Base-by-base conservation (phyloP, 2,329 filamentous ascomycete species). In the Pseudocercospora fuligena region DNA sequence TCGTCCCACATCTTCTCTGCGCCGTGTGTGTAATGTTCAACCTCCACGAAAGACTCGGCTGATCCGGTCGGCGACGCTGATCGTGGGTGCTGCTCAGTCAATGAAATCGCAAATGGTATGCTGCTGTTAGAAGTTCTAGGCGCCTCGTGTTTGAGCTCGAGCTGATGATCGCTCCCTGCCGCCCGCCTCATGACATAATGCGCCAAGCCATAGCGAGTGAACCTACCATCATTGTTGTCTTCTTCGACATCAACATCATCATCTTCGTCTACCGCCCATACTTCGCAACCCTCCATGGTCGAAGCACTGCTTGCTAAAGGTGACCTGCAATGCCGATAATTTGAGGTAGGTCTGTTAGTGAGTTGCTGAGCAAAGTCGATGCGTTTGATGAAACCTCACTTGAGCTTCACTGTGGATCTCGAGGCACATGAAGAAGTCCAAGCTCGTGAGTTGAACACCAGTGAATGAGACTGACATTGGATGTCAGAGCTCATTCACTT, bases 1-100 rank as follows among this genome's bases (percentile, higher is more conserved):
- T 98, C 94, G 86, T 97, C 96, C 94, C 94, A 98, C 94, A 98
- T 98, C 73, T 74, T 86, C n/a, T 31, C 36, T 60, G 63, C 12
- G 33, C 25, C 27, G 31, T 29, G 54, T 60, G 43, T 51, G 56
- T 59, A 12, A 31, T 33, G 40, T n/a, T 51, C 40, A 21, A 46
- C n/a, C 6, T 61, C 36, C 29, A n/a, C 47, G 14, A 51, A 23
- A 27, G 23, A 21, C 47, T 51, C 47, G 9, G 25, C 9, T 5
- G 47, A 51, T 14, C 7, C 47, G 7, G 47, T 23, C 3, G 19
- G 11, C 47, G 21, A 51, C n/a, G 19, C 9, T 16, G 47, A 21
- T 51, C 4, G 47, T 51, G 47, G 25, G 12, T 2, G 47, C 23
- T 27, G 47, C 19, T 60, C 36, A 19, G 19, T 23, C 16, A 25